Base-by-base conservation (phyloP, 768 basidiomycete species). In the Trametes villosa region DNA sequence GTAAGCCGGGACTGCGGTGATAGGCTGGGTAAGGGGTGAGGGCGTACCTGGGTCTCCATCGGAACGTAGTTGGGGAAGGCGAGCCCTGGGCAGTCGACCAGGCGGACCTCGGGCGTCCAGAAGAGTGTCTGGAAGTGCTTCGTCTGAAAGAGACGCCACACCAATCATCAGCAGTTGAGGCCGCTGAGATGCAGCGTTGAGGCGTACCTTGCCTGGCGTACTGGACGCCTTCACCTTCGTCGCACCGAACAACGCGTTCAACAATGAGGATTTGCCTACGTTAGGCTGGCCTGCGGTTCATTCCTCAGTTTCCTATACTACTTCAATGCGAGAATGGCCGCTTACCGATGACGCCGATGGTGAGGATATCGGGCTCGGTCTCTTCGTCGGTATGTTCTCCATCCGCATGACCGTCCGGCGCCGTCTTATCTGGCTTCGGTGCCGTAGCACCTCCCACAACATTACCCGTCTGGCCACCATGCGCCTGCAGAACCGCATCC, bases 101-200 rank as follows among this genome's bases (percentile, higher is more conserved):
- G 82, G 46, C 94, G 89, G 62, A 98, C 83, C 62, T 93, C 86
- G 1, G 82, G 75, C 26, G 92, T 94, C 88, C 89, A 92, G 73
- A 89, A 96, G 42, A 96, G 82, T 0, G 96, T 98, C 72, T 98
- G 94, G 70, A 94, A 94, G 71, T 97, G 94, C 75, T 96, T 97
- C 4, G 94, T 97, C 92, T 91, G 15, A 30, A 38, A 34, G 46
- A 29, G 24, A 42, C 17, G 45, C 20, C 33, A 24, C 42, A 6
- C 27, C 44, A 29, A 6, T 36, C 9, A 17, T 54, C 9, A 45
- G 17, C 22, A 12, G 36, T 15, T 11, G 18, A 7, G 36, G 44
- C 31, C 50, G 26, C 56, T 44, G 22, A 12, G 46, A 27, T 15
- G 42, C 20, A 20, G 26, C 30, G 41, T 41, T 1, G 30, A 53